Evolutionary conservation across 441 rosid species (phyloP), one percentile per base, ranked within the genome.

Genomic region (Mallotus repandus): DNA sequence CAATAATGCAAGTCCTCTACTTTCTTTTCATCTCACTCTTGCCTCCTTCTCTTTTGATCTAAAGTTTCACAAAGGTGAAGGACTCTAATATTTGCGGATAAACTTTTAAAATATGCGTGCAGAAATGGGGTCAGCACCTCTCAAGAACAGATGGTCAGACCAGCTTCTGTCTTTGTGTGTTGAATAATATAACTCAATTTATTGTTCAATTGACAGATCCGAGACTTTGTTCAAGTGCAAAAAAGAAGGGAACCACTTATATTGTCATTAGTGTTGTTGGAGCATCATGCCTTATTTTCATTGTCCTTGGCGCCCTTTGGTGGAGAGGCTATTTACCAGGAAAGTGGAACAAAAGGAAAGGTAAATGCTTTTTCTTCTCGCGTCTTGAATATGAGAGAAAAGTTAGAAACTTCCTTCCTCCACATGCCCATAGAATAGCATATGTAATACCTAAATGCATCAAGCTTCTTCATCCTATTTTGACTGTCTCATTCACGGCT

Each of bases 301-400:
- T 74, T 29, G 22, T 75, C 7, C 29, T 68, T 48, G 77, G 77
- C 19, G 22, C 64, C 52, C 74, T 82, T 49, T 77, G 68, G 74
- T 74, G 80, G 79, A 79, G 25, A 74, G 74, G 66, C 48, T 74
- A 59, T 69, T 41, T 80, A 14, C 75, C 62, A 25, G 60, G 66
- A 66, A 80, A 73, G 46, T 52, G 63, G 43, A 10, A 53, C 59
- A 69, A 53, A n/a, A 29, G 19, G 61, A 65, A 53, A 74, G 72
- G 78, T 76, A 2, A 53, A n/a, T 38, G 35, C 50, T 32, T 22
- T 56, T 54, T 46, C 53, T 66, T 35, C 57, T 55, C 0, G 12
- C 10, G 7, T 5, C 10, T 43, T 41, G 46, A 12, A 64, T 14
- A 32, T 6, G 10, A 18, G n/a, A 35, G 16, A 18, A 10, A 66